Conservation (phyloP, 1,284 basidiomycete genomes). For the Boletus holoroseus region DNA sequence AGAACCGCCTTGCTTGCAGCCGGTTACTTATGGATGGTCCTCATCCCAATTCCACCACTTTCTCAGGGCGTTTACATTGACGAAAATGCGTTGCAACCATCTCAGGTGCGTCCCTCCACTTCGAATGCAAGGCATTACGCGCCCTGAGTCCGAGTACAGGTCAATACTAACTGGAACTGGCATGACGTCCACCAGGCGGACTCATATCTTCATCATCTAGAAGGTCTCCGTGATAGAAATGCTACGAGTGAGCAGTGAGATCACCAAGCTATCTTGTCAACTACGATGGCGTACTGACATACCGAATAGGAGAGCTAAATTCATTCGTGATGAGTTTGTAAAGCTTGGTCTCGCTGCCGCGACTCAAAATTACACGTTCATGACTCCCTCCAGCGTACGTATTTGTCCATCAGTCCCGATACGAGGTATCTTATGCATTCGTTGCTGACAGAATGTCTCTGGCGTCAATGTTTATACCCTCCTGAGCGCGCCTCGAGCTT, state of each 20-base stretch:
- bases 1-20: slow-evolving; percentile 54
- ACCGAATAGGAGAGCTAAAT: slow-evolving; percentile 54
- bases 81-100: slow-evolving; percentile 90
- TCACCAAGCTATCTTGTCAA: slow-evolving; percentile 3
- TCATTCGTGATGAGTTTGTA: slow-evolving; percentile 54
- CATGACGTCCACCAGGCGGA: slow-evolving; percentile 82
- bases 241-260: slow-evolving; percentile 67
- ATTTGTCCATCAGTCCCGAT: background rate
- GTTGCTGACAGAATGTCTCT: slow-evolving; percentile 34
- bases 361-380: slow-evolving; percentile 63
- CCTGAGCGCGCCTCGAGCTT: slow-evolving; percentile 75
- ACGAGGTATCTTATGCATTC: slow-evolving; percentile 25
- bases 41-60: slow-evolving; percentile 61
- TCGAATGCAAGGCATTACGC: background rate
- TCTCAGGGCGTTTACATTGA: slow-evolving; percentile 77
- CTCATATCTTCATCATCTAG: slow-evolving; percentile 63
- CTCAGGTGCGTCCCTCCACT: slow-evolving; percentile 52
- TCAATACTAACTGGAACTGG: slow-evolving; percentile 87
- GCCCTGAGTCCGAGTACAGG: slow-evolving; percentile 43
- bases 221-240: slow-evolving; percentile 58
- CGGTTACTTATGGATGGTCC: slow-evolving; percentile 72
- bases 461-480: slow-evolving; percentile 84
- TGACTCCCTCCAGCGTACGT: slow-evolving; percentile 44
- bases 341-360: slow-evolving; percentile 66
- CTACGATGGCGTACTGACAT: slow-evolving; percentile 7